Base-by-base conservation (phyloP, 805 yeast species). In the Pichia occidentalis region DNA sequence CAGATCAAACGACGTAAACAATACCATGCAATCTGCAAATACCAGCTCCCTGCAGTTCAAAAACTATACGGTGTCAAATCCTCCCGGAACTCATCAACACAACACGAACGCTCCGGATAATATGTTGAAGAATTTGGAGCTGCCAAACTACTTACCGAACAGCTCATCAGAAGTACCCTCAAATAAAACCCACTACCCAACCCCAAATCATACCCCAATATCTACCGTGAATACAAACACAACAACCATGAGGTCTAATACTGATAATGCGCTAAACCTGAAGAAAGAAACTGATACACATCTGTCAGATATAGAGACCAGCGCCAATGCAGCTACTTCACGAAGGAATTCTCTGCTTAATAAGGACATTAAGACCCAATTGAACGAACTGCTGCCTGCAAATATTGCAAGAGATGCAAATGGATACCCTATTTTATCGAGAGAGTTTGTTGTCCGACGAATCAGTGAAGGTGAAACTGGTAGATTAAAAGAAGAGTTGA, bases 381-480 rank as follows among this genome's bases (percentile, higher is more conserved):
- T 19, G 5, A 33, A 14, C 18, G 31, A 38, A 8, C 14, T 32
- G n/a, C 29, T 39, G 5, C 32, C 42, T 10, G n/a, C 29, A 11
- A 29, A 32, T 17, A 18, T 25, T n/a, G 23, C 39, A 20, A 25
- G 34, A 29, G 48, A 44, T 25, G 36, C 39, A 8, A 45, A 42
- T 31, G 46, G 48, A 23, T 37, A 47, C n/a, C 60, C 61, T 8
- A 56, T 71, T 42, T 57, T 77, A 34, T 63, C 74, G 4, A 60
- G 83, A 43, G 81, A 80, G 47, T 82, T 84, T 59, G 94, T 85
- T 4, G 90, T 82, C 12, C 68, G 95, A 44, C 67, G 95, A 39
- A 83, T 83, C 37, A 75, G 85, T 34, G 95, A 85, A 57, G 95
- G 95, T 32, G 94, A 84, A 55, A 75, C 86, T 4, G 94, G 94